Percentiles rank a stretch among this genome's conserved stretches.
Conservation (phyloP, 225 moss, liverwort and hornwort species). For the Marchantia polymorpha region DNA sequence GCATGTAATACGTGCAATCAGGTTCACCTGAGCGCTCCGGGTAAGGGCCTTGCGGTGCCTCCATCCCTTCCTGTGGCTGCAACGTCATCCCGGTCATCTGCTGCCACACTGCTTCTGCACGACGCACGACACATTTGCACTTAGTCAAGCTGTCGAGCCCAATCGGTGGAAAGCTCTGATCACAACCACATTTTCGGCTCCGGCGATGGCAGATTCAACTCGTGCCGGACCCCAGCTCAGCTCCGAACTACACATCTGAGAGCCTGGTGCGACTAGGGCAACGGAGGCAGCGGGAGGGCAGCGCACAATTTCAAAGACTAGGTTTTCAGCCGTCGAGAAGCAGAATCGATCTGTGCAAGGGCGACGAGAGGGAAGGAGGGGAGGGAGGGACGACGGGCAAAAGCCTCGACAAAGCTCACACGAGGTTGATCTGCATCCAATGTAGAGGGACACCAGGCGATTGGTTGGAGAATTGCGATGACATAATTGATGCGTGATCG, state of each 20-base stretch:
- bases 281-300: neutral
- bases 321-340: neutral
- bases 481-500: conserved; percentile 9
- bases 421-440: conserved; percentile 10
- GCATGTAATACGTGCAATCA: conserved; percentile 94
- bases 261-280: neutral
- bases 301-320: neutral
- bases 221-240: conserved; percentile 1
- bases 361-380: neutral
- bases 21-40: conserved; percentile 95
- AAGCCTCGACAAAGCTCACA: neutral
- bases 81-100: conserved; percentile 52
- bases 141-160: neutral
- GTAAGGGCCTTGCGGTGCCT: conserved; percentile 75
- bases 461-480: neutral
- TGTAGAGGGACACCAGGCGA: conserved; percentile 8
- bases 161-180: neutral
- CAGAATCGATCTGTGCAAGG: neutral
- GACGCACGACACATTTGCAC: neutral
- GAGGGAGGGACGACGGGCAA: neutral
- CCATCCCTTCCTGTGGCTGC: conserved; percentile 89
- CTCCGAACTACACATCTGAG: conserved; percentile 8
- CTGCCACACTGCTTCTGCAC: conserved; percentile 83
- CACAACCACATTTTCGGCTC: conserved; percentile 3
- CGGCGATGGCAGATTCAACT: conserved; percentile 1